A percentile compares a stretch with the other conserved stretches of the same genome.
Conservation (phyloP, 1,139 yeast genomes). For the Yamadazyma spencermartinsiae region DNA sequence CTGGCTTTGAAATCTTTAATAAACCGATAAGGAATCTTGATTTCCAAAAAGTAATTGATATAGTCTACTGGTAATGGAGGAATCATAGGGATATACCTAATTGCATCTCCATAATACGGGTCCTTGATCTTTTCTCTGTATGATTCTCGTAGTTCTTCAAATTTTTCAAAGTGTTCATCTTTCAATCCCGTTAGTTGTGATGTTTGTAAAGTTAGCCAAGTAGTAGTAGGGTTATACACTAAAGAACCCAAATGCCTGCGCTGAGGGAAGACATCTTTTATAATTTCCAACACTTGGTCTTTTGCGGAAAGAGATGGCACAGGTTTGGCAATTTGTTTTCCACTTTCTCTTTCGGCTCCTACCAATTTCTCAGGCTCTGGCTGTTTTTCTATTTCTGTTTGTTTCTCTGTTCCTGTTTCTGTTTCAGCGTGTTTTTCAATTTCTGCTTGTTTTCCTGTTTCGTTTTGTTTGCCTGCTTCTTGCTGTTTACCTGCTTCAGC, state of each 20-base stretch:
- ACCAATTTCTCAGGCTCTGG: too few species aligned
- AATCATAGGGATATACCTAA: conserved; percentile 38
- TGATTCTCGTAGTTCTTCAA: conserved; percentile 30
- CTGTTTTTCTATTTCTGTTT: too few species aligned
- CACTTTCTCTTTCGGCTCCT: conserved; percentile 1
- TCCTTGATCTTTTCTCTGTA: conserved; percentile 28
- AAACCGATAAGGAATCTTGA: conserved; percentile 57
- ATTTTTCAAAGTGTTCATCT: conserved; percentile 33
- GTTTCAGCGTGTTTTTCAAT: conserved; percentile 2
- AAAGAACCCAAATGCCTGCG: conserved; percentile 60
- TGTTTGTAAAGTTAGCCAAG: conserved; percentile 44
- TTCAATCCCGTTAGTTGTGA: conserved; percentile 37
- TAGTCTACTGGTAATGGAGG: conserved; percentile 53
- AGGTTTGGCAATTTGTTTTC: conserved; percentile 2
- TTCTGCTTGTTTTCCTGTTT: neutral
- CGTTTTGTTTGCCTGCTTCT: too few species aligned
- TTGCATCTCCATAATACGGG: conserved; percentile 13
- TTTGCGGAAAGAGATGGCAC: conserved; percentile 24
- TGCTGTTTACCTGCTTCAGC: neutral
- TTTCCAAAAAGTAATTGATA: conserved; percentile 61
- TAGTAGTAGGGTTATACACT: conserved; percentile 58
- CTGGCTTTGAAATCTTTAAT: conserved; percentile 28
- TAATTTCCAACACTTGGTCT: conserved; percentile 44
- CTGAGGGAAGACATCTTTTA: conserved; percentile 45
- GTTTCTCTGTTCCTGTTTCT: conserved; percentile 5